phyloP scores from a whole-genome alignment of 2,329 filamentous ascomycete genomes.

The Ceratocystis destructans region DNA sequence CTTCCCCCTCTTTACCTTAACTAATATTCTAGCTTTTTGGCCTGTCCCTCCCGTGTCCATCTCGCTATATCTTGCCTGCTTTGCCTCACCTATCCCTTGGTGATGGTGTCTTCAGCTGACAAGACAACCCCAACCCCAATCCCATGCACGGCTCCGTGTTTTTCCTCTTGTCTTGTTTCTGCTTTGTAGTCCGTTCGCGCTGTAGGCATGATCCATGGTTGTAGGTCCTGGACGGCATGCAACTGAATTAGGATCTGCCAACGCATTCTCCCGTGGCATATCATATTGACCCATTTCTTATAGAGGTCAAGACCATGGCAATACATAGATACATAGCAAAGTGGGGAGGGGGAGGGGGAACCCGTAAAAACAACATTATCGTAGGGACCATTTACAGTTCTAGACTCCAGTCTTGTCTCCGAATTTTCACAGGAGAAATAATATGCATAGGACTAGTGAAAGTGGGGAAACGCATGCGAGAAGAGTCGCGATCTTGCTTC shows the following conservation, averaged over 20 bases:
- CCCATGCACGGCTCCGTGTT: background rate
- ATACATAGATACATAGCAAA: background rate
- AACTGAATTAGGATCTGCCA: conserved; percentile 6
- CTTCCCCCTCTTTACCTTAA: background rate
- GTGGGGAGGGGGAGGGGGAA: background rate
- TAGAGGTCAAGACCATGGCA: background rate
- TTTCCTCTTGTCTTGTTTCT: background rate
- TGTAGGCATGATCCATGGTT: background rate
- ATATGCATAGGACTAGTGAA: background rate
- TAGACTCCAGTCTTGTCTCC: background rate
- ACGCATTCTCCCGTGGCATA: conserved; percentile 5
- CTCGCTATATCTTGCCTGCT: background rate
- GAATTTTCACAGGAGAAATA: background rate
- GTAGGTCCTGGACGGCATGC: background rate
- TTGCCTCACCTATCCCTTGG: background rate
- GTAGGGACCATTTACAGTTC: background rate
- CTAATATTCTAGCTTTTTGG: background rate
- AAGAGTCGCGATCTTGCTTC: background rate
- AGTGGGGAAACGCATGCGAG: background rate
- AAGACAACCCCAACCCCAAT: background rate
- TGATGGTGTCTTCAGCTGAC: background rate
- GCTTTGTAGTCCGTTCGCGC: background rate
- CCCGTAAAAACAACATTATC: background rate
- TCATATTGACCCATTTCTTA: background rate
- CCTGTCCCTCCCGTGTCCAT: background rate